Percentiles rank a stretch among this genome's conserved stretches.
Evolutionary conservation across 345 rosid species (phyloP).

Genomic region (Stellera chamaejasme): DNA sequence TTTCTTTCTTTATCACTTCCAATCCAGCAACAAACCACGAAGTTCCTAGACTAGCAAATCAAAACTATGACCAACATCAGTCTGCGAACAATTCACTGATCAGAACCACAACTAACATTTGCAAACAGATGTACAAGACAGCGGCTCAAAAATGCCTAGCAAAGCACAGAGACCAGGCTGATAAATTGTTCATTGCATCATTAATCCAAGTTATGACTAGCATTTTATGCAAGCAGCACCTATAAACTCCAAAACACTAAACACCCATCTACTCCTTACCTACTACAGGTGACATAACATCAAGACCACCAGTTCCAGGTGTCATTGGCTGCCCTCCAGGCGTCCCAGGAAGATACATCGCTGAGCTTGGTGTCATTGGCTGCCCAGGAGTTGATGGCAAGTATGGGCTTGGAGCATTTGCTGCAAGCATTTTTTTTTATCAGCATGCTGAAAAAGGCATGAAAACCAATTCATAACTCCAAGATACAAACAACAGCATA

Average conservation of each 20-base stretch:
- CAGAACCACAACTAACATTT: too few relatives aligned
- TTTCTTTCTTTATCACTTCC: neutral
- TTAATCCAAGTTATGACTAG: too few relatives aligned
- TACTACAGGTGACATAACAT: slow-evolving; percentile 86
- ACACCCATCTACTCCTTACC: slow-evolving; percentile 23
- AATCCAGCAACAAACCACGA: too few relatives aligned
- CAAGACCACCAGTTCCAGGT: slow-evolving; percentile 81
- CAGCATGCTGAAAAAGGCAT: neutral
- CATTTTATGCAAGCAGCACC: too few relatives aligned
- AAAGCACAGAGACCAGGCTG: too few relatives aligned
- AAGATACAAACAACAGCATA: slow-evolving; percentile 18
- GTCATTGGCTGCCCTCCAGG: slow-evolving; percentile 99
- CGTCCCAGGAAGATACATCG: slow-evolving; percentile 81
- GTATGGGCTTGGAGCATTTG: slow-evolving; percentile 91
- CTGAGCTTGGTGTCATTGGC: slow-evolving; percentile 87
- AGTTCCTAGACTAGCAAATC: too few relatives aligned
- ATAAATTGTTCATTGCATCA: too few relatives aligned
- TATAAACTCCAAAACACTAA: too few relatives aligned
- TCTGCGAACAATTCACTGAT: too few relatives aligned
- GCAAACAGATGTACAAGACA: too few relatives aligned
- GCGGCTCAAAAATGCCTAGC: too few relatives aligned
- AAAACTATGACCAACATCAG: too few relatives aligned
- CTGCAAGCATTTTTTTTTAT: slow-evolving; percentile 30
- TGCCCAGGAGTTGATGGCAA: slow-evolving; percentile 91
- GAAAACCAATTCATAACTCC: neutral